Evolutionary conservation across 345 rosid genomes (phyloP).

Genomic region (Combretum micranthum): DNA sequence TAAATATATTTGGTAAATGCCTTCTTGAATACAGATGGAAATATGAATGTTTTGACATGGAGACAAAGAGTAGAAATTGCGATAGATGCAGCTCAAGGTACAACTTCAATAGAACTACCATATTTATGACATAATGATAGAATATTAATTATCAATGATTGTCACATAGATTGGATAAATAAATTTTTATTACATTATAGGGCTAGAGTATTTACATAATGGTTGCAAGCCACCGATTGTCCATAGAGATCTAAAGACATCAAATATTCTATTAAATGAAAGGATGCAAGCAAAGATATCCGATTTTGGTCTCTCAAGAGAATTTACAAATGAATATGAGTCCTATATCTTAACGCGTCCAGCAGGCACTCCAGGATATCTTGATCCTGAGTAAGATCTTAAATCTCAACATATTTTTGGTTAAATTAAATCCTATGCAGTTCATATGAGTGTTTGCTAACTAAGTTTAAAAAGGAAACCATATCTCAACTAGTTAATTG

Average conservation of each 20-base stretch:
- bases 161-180: not conserved
- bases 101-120: no score
- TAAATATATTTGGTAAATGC: no score
- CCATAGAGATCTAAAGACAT: slow-evolving; percentile 28
- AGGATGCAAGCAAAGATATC: slow-evolving; percentile 22
- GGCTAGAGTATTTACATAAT: slow-evolving; percentile 29
- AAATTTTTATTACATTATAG: slow-evolving; percentile 1
- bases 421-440: no score
- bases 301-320: slow-evolving; percentile 26
- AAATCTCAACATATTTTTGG: no score
- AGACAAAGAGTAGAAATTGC: not conserved
- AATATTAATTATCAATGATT: no score
- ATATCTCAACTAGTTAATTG: no score
- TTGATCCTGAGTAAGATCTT: no score
- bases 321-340: slow-evolving; percentile 19
- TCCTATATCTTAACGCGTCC: slow-evolving; percentile 20
- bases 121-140: no score
- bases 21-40: not conserved
- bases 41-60: slow-evolving; percentile 27
- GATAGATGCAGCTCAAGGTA: not conserved
- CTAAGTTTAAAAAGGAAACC: no score
- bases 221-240: slow-evolving; percentile 29
- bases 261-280: slow-evolving; percentile 22
- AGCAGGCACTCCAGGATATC: no score
- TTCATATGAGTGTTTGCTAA: no score